A percentile compares a stretch with the other conserved stretches of the same genome.
These are phyloP conservation scores for Coffea canephora DNA, from an alignment of 257 asterid genomes.

Conservation along the genomic window DNA sequence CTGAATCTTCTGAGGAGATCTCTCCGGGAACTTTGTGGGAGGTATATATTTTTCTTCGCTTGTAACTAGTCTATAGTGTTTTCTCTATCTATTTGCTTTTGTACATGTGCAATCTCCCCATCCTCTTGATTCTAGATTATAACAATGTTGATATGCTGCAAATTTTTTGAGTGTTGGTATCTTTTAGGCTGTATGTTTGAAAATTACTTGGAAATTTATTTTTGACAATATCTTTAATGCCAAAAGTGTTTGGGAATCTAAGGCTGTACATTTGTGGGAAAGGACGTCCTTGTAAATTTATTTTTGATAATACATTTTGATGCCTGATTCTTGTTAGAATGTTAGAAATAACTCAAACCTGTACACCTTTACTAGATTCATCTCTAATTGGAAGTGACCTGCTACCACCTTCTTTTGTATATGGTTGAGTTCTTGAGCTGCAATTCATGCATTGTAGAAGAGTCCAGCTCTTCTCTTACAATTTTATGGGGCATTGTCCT, in stretches of 20 bases:
- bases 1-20: constrained; percentile 41
- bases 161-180: neutral
- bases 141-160: neutral
- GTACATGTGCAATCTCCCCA: neutral
- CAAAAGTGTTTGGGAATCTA: neutral
- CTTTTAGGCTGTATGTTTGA: neutral
- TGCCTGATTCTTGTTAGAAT: neutral
- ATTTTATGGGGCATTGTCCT: neutral
- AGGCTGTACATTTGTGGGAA: no score
- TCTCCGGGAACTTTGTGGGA: constrained; percentile 90
- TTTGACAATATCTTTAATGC: neutral
- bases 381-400: neutral
- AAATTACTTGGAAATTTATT: neutral
- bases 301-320: neutral
- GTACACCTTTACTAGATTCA: neutral
- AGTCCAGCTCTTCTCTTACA: constrained; percentile 1
- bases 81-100: neutral
- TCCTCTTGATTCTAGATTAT: neutral
- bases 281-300: neutral
- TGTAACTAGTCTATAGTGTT: neutral
- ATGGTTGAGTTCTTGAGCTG: neutral
- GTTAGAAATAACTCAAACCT: neutral
- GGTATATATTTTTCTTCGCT: constrained; percentile 36
- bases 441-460: neutral
- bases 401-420: neutral